Conservation (phyloP, 2,329 filamentous ascomycete genomes). For the Venturia pyrina region DNA sequence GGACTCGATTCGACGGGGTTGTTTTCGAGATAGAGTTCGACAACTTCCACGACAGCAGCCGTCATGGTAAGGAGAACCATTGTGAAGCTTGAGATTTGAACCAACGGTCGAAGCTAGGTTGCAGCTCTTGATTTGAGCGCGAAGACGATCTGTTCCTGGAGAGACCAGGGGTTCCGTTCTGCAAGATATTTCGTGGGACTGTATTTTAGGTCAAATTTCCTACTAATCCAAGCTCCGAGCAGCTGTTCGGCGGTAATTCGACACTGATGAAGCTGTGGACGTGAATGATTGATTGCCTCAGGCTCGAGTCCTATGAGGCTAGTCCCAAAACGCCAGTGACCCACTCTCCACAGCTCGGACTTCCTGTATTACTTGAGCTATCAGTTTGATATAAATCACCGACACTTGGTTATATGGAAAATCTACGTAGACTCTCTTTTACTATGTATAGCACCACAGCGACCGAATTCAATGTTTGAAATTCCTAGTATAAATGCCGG, state of each 20-base stretch:
- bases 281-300: not conserved
- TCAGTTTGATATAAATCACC: too few relatives aligned
- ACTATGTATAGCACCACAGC: too few relatives aligned
- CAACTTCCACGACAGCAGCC: slow-evolving; percentile 52
- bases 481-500: too few relatives aligned
- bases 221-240: not conserved
- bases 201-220: not conserved
- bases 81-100: not conserved
- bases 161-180: not conserved
- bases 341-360: too few relatives aligned
- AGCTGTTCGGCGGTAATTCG: not conserved
- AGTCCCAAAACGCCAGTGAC: too few relatives aligned
- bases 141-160: not conserved
- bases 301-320: not conserved
- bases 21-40: slow-evolving; percentile 30
- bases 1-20: slow-evolving; percentile 16
- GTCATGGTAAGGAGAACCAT: slow-evolving; percentile 60
- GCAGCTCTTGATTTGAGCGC: not conserved
- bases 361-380: too few relatives aligned
- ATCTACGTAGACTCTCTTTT: too few relatives aligned
- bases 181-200: not conserved
- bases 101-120: not conserved
- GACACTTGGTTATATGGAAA: too few relatives aligned
- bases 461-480: too few relatives aligned
- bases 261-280: not conserved